Evolutionary conservation across 73 alveolate genomes (phyloP), one percentile per base, ranked within the genome.

Genomic region (Symbiodinium pilosum): DNA sequence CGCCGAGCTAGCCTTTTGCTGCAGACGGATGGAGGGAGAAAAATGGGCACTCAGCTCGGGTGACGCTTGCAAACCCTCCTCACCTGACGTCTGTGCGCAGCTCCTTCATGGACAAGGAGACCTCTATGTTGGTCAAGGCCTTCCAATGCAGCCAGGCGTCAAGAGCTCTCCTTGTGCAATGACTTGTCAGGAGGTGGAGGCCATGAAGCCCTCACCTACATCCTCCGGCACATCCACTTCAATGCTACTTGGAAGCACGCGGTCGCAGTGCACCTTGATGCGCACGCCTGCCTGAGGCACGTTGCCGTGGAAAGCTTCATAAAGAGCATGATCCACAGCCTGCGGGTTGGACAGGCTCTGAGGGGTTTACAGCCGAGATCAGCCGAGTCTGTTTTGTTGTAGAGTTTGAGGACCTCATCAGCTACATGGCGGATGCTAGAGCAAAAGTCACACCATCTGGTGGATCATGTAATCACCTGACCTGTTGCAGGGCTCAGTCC

Each of bases 101-200:
- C 12, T 28, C 89, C 42, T 91, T 38, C 51, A 73, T 73, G 85
- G 85, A 73, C 44, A 73, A 73, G 85, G 85, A 73, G 85, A n/a
- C 43, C 9, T n/a, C 43, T 0, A 73, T 73, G 85, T 43, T 73
- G 44, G 85, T 73, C 34, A 73, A 73, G 85, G 85, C 41, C 30
- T n/a, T 47, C 59, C 59, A 6, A 6, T 47, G 59, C 59, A 47
- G 21, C 14, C 21, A 14, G 14, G 59, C 6, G 21, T 6, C 59
- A 47, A 47, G 59, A 9, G 59, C 59, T n/a, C n/a, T n/a, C n/a
- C n/a, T n/a, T n/a, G n/a, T n/a, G n/a, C n/a, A n/a, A n/a, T n/a
- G n/a, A 12, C 26, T 26, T 54, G 34, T 54, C 30, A 64, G 81
- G 81, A 64, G 81, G 81, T 64, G 81, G 81, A 64, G 81, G 81